phyloP scores from a whole-genome alignment of 177 flowering plant species.

The Vitis hybrid region DNA sequence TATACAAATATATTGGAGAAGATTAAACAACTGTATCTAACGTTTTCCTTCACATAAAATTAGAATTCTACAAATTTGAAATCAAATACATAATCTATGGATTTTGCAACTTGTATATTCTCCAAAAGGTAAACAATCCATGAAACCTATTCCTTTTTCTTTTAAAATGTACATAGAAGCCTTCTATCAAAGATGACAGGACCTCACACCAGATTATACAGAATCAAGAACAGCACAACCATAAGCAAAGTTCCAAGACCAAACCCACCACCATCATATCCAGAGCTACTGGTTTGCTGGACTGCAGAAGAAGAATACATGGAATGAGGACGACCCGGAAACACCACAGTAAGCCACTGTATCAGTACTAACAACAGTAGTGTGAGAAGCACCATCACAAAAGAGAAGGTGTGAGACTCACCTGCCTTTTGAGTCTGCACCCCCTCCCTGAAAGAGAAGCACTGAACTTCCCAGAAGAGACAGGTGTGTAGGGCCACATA shows the following conservation, averaged over 20 bases:
- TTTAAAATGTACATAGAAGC: no score
- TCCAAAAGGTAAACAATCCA: no score
- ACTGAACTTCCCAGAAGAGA: not conserved
- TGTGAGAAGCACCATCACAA: slow-evolving; percentile 20
- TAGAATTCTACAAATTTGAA: no score
- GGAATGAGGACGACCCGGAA: slow-evolving; percentile 7
- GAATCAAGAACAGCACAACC: no score
- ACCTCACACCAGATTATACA: no score
- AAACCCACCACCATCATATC: slow-evolving; percentile 4
- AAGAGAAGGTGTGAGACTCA: not conserved
- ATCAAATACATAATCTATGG: no score
- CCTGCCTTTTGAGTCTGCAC: slow-evolving; percentile 1
- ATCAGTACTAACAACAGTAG: slow-evolving; percentile 22
- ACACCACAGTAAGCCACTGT: slow-evolving; percentile 17
- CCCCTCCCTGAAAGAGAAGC: not conserved
- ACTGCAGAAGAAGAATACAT: not conserved
- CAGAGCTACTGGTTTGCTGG: slow-evolving; percentile 11
- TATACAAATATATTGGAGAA: no score
- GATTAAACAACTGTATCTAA: no score
- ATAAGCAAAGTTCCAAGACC: slow-evolving; percentile 4
- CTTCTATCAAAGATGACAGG: no score
- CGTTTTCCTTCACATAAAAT: no score
- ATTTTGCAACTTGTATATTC: no score
- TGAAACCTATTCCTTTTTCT: no score
- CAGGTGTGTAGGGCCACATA: slow-evolving; percentile 24